Conservation (phyloP, 495 filamentous ascomycete genomes). For the Letharia lupina region DNA sequence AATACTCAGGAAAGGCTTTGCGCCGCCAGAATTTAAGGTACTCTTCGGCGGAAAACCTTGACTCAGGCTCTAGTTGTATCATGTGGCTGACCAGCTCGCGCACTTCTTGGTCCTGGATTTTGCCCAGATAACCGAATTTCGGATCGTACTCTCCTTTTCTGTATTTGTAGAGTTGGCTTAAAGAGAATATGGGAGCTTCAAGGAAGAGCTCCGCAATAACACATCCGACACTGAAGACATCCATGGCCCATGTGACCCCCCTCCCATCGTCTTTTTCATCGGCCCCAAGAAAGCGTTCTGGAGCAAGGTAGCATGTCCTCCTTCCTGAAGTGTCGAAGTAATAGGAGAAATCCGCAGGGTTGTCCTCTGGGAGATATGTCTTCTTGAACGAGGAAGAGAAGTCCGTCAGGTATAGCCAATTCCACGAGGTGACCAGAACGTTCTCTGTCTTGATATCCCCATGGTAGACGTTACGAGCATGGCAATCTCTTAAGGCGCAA, state of each 20-base stretch:
- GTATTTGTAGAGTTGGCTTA: conserved; percentile 92
- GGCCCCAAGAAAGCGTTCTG: conserved; percentile 75
- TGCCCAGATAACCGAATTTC: conserved; percentile 63
- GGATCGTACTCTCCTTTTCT: conserved; percentile 89
- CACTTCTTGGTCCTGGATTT: conserved; percentile 81
- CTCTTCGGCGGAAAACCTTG: conserved; percentile 86
- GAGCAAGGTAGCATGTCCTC: conserved; percentile 93
- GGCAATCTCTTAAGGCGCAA: conserved; percentile 86
- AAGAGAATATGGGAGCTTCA: conserved; percentile 86
- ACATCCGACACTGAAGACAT: conserved; percentile 94
- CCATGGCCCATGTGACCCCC: conserved; percentile 87
- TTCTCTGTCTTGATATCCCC: conserved; percentile 99
- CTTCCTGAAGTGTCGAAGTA: conserved; percentile 92
- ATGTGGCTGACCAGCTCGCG: conserved; percentile 85
- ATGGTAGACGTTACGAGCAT: conserved; percentile 83
- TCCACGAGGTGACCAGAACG: conserved; percentile 94
- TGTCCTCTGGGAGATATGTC: conserved; percentile 89
- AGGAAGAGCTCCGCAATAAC: conserved; percentile 96
- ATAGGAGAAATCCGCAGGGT: conserved; percentile 94
- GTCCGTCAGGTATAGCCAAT: conserved; percentile 96
- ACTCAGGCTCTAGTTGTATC: conserved; percentile 88
- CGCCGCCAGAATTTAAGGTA: conserved; percentile 86
- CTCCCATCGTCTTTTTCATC: conserved; percentile 57
- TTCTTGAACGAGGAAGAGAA: conserved; percentile 96
- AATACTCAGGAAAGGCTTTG: conserved; percentile 91